Evolutionary conservation across 2,329 filamentous ascomycete species (phyloP), one percentile per base, ranked within the genome.

Genomic region (Trichothecium sympodiale): DNA sequence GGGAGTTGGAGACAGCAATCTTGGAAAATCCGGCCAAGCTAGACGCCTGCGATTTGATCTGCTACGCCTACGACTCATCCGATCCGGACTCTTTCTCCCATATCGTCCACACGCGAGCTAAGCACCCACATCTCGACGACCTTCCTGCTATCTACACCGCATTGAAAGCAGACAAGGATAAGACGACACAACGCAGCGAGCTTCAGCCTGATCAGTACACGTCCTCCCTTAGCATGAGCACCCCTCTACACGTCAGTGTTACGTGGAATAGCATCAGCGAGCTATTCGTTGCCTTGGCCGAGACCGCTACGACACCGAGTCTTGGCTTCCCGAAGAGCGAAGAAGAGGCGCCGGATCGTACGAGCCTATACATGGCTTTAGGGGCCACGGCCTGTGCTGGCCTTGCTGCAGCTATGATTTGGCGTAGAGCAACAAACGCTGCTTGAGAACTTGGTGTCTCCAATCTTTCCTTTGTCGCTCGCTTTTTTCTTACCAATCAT

Each of bases 21-120:
- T 67, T 98, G 3, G 91, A 96, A 38, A 98, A 98, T 52, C 78
- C 80, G 51, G 74, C 78, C 31, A 94, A 93, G 58, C 69, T 98
- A 12, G 86, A 94, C 50, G 80, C 87, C 5, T 96, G 89, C 58
- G 91, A 98, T 57, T 71, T 98, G 17, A 73, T 98, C 31, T 94
- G 89, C 59, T 96, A 94, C 59, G 80, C 86, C 1, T 98, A 96
- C 60, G 91, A 98, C 62, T 96, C 89, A 3, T 93, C 87, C 2
- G 88, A 98, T 42, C 89, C 91, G 0, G 88, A 96, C 56, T 94
- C 86, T 4, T 98, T 98, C 57, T 78, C 83, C 2, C 88, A 96
- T 52, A 86, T 98, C 36, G 83, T 89, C 27, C 74, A 83, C 14
- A 67, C 95, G 33, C 79, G 88, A 30, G 71, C 75, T 37, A 83